A percentile compares a stretch with the other conserved stretches of the same genome.
Conservation (phyloP, 768 basidiomycete genomes). For the Roridomyces roridus region DNA sequence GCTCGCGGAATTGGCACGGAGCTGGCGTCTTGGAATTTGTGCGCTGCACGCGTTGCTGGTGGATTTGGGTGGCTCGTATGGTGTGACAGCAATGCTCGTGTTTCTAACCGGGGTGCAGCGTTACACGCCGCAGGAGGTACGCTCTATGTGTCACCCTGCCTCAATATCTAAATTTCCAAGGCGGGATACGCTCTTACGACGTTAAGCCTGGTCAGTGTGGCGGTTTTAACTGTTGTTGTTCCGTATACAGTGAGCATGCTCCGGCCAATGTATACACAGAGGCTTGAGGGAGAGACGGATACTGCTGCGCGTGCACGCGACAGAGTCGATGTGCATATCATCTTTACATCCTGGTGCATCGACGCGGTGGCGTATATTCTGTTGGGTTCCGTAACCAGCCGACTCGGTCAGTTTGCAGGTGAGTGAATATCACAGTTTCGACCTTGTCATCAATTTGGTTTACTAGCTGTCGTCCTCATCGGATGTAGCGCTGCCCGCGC, state of each 20-base stretch:
- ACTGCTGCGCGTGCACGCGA: background rate
- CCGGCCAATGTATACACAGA: background rate
- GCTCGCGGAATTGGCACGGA: background rate
- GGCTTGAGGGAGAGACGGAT: background rate
- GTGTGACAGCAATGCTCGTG: slow-evolving; percentile 8
- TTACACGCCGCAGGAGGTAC: slow-evolving; percentile 17
- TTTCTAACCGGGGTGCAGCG: slow-evolving; percentile 10
- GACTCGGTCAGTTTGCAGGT: slow-evolving; percentile 9
- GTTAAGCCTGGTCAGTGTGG: slow-evolving; percentile 3
- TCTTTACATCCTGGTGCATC: slow-evolving; percentile 7
- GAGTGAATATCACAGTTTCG: background rate
- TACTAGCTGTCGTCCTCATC: slow-evolving; percentile 6
- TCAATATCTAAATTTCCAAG: background rate
- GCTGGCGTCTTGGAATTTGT: slow-evolving; percentile 13
- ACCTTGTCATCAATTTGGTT: background rate
- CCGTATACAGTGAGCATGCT: background rate
- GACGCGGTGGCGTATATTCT: slow-evolving; percentile 4
- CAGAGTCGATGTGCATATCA: slow-evolving; percentile 4
- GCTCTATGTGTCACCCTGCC: no score
- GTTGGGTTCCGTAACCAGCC: slow-evolving; percentile 1
- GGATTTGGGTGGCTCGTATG: slow-evolving; percentile 9
- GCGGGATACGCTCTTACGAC: slow-evolving; percentile 10
- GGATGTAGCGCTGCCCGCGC: slow-evolving; percentile 15
- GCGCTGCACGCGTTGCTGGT: slow-evolving; percentile 12
- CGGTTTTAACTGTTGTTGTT: slow-evolving; percentile 1